A percentile compares a stretch with the other conserved stretches of the same genome.
These are phyloP conservation scores for Alternaria viburni DNA, from an alignment of 2,329 filamentous ascomycete genomes.

Conservation along the genomic window DNA sequence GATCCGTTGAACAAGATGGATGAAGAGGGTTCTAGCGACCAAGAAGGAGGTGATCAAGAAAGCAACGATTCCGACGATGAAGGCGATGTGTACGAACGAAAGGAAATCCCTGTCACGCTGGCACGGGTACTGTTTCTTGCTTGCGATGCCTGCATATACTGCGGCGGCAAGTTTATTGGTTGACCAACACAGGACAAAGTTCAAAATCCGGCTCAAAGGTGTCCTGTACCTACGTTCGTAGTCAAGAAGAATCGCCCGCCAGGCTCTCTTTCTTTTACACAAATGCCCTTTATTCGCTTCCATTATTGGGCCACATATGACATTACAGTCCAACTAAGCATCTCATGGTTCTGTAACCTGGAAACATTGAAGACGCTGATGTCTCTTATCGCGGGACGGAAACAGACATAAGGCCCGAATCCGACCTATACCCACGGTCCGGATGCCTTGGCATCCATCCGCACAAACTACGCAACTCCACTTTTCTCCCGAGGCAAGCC, in stretches of 20 bases:
- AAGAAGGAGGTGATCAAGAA: neutral
- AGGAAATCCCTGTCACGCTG: conserved; percentile 25
- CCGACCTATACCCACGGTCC: neutral
- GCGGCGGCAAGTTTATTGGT: conserved; percentile 45
- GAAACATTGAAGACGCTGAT: neutral
- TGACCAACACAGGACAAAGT: conserved; percentile 4
- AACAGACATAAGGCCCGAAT: neutral
- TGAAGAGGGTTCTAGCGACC: neutral
- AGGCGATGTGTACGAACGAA: neutral
- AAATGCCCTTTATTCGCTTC: neutral
- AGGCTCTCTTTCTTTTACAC: neutral
- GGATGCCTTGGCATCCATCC: neutral
- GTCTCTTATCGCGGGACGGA: neutral
- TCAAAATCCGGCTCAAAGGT: neutral
- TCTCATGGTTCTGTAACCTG: too few relatives aligned
- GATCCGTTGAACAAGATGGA: neutral
- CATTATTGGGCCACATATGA: neutral
- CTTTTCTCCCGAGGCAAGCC: neutral
- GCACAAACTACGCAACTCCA: conserved; percentile 17
- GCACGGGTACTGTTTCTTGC: conserved; percentile 40
- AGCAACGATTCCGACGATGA: neutral
- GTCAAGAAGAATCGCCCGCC: neutral
- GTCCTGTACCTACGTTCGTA: neutral
- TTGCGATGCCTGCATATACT: conserved; percentile 48
- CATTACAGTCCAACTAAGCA: neutral